Base-by-base conservation (phyloP, 2,329 filamentous ascomycete genomes). In the Trichoderma citrinoviride region DNA sequence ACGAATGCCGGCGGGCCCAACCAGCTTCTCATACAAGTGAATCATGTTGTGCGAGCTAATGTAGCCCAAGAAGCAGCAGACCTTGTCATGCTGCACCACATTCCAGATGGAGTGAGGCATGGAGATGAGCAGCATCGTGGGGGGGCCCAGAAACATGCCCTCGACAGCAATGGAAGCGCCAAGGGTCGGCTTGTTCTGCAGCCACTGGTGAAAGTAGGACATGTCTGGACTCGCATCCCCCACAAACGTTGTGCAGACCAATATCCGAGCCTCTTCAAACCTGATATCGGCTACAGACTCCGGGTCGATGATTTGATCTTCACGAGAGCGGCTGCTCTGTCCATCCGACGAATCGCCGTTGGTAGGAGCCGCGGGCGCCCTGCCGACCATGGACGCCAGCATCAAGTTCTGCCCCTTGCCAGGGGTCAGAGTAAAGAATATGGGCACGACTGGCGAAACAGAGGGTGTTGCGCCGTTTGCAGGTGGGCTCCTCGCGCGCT, bases 41-140 rank as follows among this genome's bases (percentile, higher is more conserved):
- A 86, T 84, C 83, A 89, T 85, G 74, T 89, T 89, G 70, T 87
- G 85, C 0, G 87, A 89, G 69, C 83, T 88, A 68, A 89, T 84
- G 68, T 87, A 86, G 37, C 87, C 87, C 52, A 89, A 72, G 66
- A 87, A 88, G 69, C 84, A 87, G 74, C 87, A 89, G 23, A 88
- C 86, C 70, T 88, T 88, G 68, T 89, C 86, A 66, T 87, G 84
- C 74, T 88, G 84, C 7, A 89, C 84, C 23, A 87, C 80, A 68
- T 83, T 86, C 85, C 86, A 89, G 15, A 89, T 80, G 5, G 82
- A 80, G 65, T 84, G 80, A 4, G 87, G 86, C 84, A 89, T 89
- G 4, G 87, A 89, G 61, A 89, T 86, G 33, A 89, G 77, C 8
- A 89, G 76, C 78, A 89, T 87, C 0, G 87, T 89, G 1, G 87